Base-by-base conservation (phyloP, 2,329 filamentous ascomycete genomes). In the Diaporthe humulicola region DNA sequence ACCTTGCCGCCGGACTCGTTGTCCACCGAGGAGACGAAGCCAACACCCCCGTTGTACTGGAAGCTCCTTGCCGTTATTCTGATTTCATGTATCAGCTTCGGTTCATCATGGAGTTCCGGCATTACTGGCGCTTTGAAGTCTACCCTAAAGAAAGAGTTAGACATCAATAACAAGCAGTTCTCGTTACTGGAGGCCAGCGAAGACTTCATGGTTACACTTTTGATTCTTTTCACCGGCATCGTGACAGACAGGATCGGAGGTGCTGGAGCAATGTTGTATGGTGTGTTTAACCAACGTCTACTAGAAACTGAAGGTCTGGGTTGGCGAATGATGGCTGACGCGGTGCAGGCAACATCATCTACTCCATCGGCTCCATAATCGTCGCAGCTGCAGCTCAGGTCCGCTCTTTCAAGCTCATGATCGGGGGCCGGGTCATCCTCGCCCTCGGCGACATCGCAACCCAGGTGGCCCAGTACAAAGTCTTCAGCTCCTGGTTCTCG, bases 401-500 rank as follows among this genome's bases (percentile, higher is more conserved):
- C 3, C 88, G 90, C 7, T 89, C 85, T 42, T 92, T 88, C 81
- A 86, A 86, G 25, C 89, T 92, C 79, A 92, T 92, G 90, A 87
- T 92, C 50, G 86, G 85, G 22, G 90, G 90, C 1, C 82, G 87
- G 48, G 83, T 92, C 1, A 81, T 92, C 17, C 85, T 88, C 38
- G 87, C 90, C 0, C 81, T 92, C 0, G 90, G 90, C n/a, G 90
- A 92, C 75, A 90, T 92, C 28, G 89, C 90, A 0, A 92, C 91
- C 0, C 90, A 92, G 77, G 86, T 92, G 40, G 91, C 91, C 0
- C 90, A 92, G 79, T 92, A 92, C 80, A 91, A 92, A 75, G 88
- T 92, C 76, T 92, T 92, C 77, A 91, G 89, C 0, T 90, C 89
- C 0, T 92, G 90, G 90, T 92, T 92, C 76, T 85, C 90, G 0